Percentiles rank a stretch among this genome's conserved stretches.
These are phyloP conservation scores for Chaetoceros tenuissimus DNA, from an alignment of 108 stramenopile species.

Conservation along the genomic window DNA sequence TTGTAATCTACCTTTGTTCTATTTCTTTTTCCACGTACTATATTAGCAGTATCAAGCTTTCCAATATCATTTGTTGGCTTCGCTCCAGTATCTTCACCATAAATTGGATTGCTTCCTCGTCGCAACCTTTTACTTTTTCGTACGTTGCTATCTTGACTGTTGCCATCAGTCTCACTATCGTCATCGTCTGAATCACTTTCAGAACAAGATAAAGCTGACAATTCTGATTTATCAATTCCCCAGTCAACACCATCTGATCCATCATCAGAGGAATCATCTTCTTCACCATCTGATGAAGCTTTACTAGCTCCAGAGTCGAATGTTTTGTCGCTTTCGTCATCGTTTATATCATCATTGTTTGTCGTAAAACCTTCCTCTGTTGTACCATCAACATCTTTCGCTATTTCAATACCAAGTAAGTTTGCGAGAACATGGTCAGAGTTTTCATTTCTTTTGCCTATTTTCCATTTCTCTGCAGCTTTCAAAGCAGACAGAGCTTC, in stretches of 20 bases:
- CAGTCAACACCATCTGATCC: constrained; percentile 22
- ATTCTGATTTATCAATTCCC: constrained; percentile 57
- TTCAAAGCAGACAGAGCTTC: constrained; percentile 48
- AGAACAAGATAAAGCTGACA: constrained; percentile 55
- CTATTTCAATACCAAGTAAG: constrained; percentile 22
- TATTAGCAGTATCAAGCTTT: constrained; percentile 59
- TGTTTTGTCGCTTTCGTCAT: constrained; percentile 21
- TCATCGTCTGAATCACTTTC: constrained; percentile 16
- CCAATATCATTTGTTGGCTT: constrained; percentile 20
- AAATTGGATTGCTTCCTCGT: not conserved
- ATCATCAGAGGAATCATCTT: constrained; percentile 8
- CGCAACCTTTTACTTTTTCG: not conserved
- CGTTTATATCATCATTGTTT: constrained; percentile 15
- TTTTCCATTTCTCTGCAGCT: constrained; percentile 36
- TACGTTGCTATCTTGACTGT: not conserved
- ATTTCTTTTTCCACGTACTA: constrained; percentile 66
- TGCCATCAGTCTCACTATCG: not conserved
- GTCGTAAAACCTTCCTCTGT: constrained; percentile 7
- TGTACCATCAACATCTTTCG: not conserved
- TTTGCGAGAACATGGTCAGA: constrained; percentile 26
- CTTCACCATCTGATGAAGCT: constrained; percentile 27
- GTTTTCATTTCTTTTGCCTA: constrained; percentile 44
- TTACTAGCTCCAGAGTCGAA: constrained; percentile 27
- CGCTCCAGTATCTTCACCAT: constrained; percentile 1
- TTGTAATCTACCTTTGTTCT: constrained; percentile 68